Conservation (phyloP, 768 basidiomycete genomes). For the Tulasnella sp. region DNA sequence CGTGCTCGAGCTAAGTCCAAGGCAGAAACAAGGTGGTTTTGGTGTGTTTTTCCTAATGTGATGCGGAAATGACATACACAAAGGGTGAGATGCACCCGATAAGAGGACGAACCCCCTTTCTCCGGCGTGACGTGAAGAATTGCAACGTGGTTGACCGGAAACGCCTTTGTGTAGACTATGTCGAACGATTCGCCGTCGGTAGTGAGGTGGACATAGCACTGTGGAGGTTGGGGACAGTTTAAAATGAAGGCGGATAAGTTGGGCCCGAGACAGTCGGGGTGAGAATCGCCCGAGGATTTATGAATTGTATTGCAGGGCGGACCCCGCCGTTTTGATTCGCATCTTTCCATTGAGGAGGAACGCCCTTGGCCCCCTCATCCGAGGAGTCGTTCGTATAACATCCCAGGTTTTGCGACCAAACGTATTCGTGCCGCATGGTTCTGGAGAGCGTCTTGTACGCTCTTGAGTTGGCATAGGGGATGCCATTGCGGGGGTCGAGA, state of each 20-base stretch:
- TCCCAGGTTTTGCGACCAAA: constrained; percentile 37
- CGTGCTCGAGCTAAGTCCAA: too few relatives aligned
- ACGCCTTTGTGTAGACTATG: not conserved
- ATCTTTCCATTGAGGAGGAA: constrained; percentile 19
- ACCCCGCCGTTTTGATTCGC: constrained; percentile 8
- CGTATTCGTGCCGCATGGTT: constrained; percentile 53
- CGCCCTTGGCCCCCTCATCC: constrained; percentile 22
- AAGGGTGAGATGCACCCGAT: too few relatives aligned
- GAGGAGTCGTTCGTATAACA: constrained; percentile 24
- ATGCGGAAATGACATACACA: too few relatives aligned
- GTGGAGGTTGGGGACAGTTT: not conserved
- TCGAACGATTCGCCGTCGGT: not conserved
- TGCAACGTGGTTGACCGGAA: not conserved
- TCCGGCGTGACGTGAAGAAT: not conserved
- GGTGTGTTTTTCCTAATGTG: too few relatives aligned
- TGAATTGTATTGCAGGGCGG: not conserved
- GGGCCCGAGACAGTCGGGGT: not conserved
- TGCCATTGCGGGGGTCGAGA: constrained; percentile 62
- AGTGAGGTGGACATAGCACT: not conserved
- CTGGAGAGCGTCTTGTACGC: constrained; percentile 54
- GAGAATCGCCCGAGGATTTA: not conserved
- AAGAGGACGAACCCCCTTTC: too few relatives aligned
- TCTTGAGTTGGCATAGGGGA: constrained; percentile 59
- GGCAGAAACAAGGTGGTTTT: too few relatives aligned
- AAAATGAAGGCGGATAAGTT: not conserved